phyloP scores from a whole-genome alignment of 495 filamentous ascomycete genomes.

The Talaromyces ruber region DNA sequence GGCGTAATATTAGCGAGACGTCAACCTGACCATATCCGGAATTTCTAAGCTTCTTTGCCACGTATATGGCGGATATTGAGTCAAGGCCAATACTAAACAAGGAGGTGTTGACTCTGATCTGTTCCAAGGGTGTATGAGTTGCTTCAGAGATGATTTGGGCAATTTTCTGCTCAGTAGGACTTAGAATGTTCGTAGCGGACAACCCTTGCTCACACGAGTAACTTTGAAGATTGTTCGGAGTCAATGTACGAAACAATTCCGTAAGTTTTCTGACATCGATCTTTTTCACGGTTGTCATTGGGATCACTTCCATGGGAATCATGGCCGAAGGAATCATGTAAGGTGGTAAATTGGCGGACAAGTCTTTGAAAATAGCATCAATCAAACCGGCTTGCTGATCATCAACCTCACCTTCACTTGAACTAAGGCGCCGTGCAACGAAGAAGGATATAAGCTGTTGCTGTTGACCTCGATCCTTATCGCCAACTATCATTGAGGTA shows the following conservation, averaged over 20 bases:
- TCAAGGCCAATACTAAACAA: slow-evolving; percentile 66
- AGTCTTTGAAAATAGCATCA: slow-evolving; percentile 26
- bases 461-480: slow-evolving; percentile 13
- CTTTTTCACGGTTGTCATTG: slow-evolving; percentile 57
- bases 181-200: slow-evolving; percentile 21
- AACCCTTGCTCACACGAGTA: slow-evolving; percentile 14
- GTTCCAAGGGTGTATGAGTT: slow-evolving; percentile 28
- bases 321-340: slow-evolving; percentile 66
- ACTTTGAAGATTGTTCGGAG: slow-evolving; percentile 12
- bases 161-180: slow-evolving; percentile 29
- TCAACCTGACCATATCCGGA: slow-evolving; percentile 34
- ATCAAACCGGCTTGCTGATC: slow-evolving; percentile 10
- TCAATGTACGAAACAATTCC: slow-evolving; percentile 18
- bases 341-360: slow-evolving; percentile 38
- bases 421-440: slow-evolving; percentile 27
- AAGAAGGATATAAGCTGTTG: slow-evolving; percentile 52
- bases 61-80: slow-evolving; percentile 68
- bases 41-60: slow-evolving; percentile 44
- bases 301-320: slow-evolving; percentile 55
- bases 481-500: slow-evolving; percentile 38
- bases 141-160: slow-evolving; percentile 43
- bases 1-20: slow-evolving; percentile 55
- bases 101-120: slow-evolving; percentile 39
- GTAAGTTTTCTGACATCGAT: slow-evolving; percentile 43
- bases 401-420: background rate